Base-by-base conservation (phyloP, 805 yeast species). In the Nakazawaea wyomingensis region DNA sequence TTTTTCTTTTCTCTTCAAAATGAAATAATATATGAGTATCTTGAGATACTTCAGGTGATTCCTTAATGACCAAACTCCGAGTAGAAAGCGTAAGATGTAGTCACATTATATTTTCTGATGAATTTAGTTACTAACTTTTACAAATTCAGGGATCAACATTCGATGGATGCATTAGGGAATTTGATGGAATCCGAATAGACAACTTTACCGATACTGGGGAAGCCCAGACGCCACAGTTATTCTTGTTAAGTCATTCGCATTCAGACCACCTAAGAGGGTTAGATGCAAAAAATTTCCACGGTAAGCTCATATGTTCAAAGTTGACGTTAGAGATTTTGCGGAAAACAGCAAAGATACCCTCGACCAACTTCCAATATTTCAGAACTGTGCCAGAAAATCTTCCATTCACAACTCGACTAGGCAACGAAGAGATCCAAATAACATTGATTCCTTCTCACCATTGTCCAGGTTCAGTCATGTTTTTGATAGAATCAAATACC, bases 381-480 rank as follows among this genome's bases (percentile, higher is more conserved):
- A 28, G 28, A 41, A 14, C 38, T 35, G 8, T 49, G 34, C 26
- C 30, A 24, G 34, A 39, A 34, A 28, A 22, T 27, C 3, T 16
- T 14, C 21, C 35, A 41, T 31, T 22, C 39, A 16, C 29, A 31
- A 45, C 61, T 13, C 47, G 42, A 5, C 48, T 51, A 17, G 53
- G 47, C 28, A 50, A 38, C 5, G 33, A 41, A 1, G 19, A 24
- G 1, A 39, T 76, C 5, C 53, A 42, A 5, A 56, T 78, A 2
- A 69, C 77, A 1, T 51, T 72, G 21, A 61, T 79, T 2, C 68
- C 68, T 5, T 68, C 79, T 0, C 68, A 77, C 51, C 85, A 79
- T 50, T 79, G 85, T 51, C 76, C 81, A 10, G 85, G 84, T 3
- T 66, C 81, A 3, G 64, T 67, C 2, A 74, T 78, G 79, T 71